Base-by-base conservation (phyloP, 129 eudicot species). In the Chrysanthemum makinoi region DNA sequence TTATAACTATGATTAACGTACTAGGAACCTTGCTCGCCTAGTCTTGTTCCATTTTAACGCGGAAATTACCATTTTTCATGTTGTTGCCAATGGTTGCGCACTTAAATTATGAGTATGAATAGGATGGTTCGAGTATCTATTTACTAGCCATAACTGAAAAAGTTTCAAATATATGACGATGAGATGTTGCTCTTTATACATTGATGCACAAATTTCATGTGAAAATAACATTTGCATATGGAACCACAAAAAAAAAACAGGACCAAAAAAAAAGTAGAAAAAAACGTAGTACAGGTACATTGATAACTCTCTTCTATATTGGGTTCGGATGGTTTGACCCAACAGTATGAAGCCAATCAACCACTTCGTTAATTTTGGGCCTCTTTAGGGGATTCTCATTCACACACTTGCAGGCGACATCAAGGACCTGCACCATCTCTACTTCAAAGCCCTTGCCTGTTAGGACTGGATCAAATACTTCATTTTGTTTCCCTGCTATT, bases 351-450 rank as follows among this genome's bases (percentile, higher is more conserved):
- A 90, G 91, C 86, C 88, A 84, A 62, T 87, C 83, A 66, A 91
- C 91, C 66, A 91, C 89, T 79, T 91, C 95, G 44, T 76, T 66
- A 19, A 91, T 85, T n/a, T 81, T 73, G 35, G 97, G 97, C 80
- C 97, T 85, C 77, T 87, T 87, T 55, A 83, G 51, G 68, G 95
- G 97, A 69, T 85, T 80, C 16, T 83, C 84, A 62, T 86, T 87
- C 18, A 90, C 88, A 70, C 97, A 90, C 89, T 79, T 80, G 80
- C 91, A 83, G 69, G 95, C 97, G 33, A 88, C 81, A 51, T 88
- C 95, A 66, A 91, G 89, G 75, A 91, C 92, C 79, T 78, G 89
- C 69, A 83, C 59, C 97, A 90, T 90, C 86, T 87, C 88, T 57
- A 87, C 84, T 78, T 87, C 95, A 33, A 74, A 82, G 14, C 97